Conservation (phyloP, 1,284 basidiomycete species). For the Moesziomyces parantarcticus region DNA sequence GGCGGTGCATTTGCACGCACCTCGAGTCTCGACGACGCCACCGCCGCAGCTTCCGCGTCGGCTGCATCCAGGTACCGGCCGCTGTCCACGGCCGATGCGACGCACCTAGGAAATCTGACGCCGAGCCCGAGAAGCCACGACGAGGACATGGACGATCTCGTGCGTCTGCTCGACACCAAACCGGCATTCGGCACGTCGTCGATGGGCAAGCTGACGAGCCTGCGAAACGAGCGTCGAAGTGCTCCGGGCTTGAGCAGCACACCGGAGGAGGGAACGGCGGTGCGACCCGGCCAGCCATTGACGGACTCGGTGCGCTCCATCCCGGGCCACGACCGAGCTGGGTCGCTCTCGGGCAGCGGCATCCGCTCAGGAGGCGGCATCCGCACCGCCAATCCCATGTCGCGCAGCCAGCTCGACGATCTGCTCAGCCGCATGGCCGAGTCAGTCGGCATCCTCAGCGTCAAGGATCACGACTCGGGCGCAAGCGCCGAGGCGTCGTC, state of each 20-base stretch:
- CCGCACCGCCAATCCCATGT: slow-evolving; percentile 34
- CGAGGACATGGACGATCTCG: slow-evolving; percentile 56
- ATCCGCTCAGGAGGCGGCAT: slow-evolving; percentile 19
- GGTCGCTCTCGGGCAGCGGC: slow-evolving; percentile 27
- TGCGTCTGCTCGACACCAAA: slow-evolving; percentile 48
- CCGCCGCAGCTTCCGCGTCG: slow-evolving; percentile 23
- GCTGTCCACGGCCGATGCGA: slow-evolving; percentile 2
- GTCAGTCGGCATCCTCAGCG: slow-evolving; percentile 36
- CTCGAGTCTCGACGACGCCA: slow-evolving; percentile 41
- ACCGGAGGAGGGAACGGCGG: slow-evolving; percentile 21
- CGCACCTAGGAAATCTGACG: slow-evolving; percentile 19
- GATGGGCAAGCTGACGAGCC: slow-evolving; percentile 21
- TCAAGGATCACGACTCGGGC: slow-evolving; percentile 15
- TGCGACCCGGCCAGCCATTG: slow-evolving; percentile 1
- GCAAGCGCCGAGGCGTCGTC: slow-evolving; percentile 19
- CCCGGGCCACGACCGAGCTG: slow-evolving; percentile 18
- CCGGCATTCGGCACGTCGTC: slow-evolving; percentile 35
- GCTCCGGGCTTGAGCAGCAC: slow-evolving; percentile 36
- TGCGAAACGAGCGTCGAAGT: slow-evolving; percentile 23
- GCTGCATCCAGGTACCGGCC: slow-evolving; percentile 27
- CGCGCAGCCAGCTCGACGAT: slow-evolving; percentile 56
- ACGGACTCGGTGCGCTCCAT: slow-evolving; percentile 32
- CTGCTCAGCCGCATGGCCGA: slow-evolving; percentile 56
- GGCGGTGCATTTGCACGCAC: slow-evolving; percentile 40
- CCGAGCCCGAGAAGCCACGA: slow-evolving; percentile 51